Conservation (phyloP, 352 stramenopile genomes). For the Globisporangium barbulae region DNA sequence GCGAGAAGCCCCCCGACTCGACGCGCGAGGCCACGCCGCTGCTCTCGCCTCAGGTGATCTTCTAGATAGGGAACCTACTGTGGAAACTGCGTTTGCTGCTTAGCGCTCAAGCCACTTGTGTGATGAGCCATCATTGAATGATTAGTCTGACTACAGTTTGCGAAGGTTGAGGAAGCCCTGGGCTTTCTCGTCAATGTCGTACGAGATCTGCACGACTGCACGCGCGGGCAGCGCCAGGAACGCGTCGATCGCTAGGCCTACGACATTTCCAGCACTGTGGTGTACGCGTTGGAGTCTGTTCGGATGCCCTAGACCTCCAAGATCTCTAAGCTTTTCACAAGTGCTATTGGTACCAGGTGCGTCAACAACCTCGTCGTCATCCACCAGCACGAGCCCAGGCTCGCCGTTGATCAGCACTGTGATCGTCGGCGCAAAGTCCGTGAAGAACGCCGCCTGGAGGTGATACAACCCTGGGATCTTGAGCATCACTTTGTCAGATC, state of each 20-base stretch:
- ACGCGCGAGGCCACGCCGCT: conserved; percentile 15
- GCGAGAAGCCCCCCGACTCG: conserved; percentile 16
- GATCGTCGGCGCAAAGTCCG: conserved; percentile 42
- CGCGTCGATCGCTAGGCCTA: conserved; percentile 41
- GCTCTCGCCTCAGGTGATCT: neutral
- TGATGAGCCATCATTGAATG: too few species aligned
- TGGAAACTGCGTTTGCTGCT: neutral
- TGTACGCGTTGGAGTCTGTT: conserved; percentile 27
- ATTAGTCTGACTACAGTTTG: conserved; percentile 40
- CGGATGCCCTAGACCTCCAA: neutral
- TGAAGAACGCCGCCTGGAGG: conserved; percentile 72
- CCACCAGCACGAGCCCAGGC: conserved; percentile 26
- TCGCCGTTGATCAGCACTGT: conserved; percentile 67
- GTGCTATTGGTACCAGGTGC: neutral
- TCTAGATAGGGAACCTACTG: neutral
- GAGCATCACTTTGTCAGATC: conserved; percentile 43
- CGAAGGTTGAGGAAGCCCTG: conserved; percentile 73
- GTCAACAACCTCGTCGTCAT: neutral
- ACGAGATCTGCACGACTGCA: conserved; percentile 45
- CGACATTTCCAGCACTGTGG: conserved; percentile 60
- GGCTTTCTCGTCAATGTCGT: conserved; percentile 63
- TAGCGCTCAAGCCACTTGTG: neutral
- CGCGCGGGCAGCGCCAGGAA: conserved; percentile 59
- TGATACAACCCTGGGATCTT: conserved; percentile 66
- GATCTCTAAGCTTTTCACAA: neutral